Evolutionary conservation across 352 stramenopile species (phyloP).

Genomic region (Phytophthora kernoviae): DNA sequence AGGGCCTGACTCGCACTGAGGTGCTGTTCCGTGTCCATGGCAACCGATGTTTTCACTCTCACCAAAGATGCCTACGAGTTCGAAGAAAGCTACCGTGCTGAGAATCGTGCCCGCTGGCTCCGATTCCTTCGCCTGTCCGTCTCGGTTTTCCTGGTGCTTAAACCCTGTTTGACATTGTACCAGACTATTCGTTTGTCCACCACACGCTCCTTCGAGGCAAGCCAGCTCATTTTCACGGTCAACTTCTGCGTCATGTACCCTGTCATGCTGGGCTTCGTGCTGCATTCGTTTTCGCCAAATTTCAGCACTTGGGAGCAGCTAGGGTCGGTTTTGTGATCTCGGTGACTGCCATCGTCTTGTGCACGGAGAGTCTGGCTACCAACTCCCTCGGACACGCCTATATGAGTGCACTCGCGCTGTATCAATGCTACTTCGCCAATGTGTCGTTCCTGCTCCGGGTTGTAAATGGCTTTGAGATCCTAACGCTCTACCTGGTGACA

Average conservation of each 20-base stretch:
- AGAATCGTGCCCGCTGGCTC: constrained; percentile 72
- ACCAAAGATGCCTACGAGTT: constrained; percentile 67
- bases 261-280: constrained; percentile 55
- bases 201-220: constrained; percentile 53
- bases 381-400: constrained; percentile 81
- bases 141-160: constrained; percentile 65
- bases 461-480: constrained; percentile 58
- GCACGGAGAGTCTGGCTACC: constrained; percentile 62
- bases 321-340: constrained; percentile 59
- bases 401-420: constrained; percentile 77
- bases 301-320: constrained; percentile 72
- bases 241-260: constrained; percentile 86
- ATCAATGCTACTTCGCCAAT: constrained; percentile 87
- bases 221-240: constrained; percentile 72
- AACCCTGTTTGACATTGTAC: constrained; percentile 83
- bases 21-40: constrained; percentile 68
- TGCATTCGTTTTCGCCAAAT: constrained; percentile 70
- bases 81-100: constrained; percentile 73
- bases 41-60: constrained; percentile 32
- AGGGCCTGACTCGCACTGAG: constrained; percentile 69
- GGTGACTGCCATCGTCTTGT: constrained; percentile 63
- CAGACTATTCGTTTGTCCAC: constrained; percentile 55
- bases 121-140: constrained; percentile 74
- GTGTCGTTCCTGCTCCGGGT: constrained; percentile 76
- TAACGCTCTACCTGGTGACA: constrained; percentile 65